Evolutionary conservation across 352 stramenopile species (phyloP), one percentile per base, ranked within the genome.

Genomic region (Blastocystis hominis): DNA sequence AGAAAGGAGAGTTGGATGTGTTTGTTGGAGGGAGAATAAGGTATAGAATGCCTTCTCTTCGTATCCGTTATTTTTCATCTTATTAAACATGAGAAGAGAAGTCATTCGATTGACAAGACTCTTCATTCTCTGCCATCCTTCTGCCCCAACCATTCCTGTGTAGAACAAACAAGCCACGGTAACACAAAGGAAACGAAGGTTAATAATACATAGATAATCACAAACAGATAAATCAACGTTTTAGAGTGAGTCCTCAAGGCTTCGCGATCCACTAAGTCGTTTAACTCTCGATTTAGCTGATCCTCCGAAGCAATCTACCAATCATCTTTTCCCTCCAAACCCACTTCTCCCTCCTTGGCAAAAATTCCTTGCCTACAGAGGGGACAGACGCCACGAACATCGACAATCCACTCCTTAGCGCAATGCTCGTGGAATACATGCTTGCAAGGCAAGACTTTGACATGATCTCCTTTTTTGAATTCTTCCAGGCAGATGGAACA

Each of bases 401-500:
- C 70, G 30, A 80, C 70, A 38, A 80, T 80, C 70, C 70, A 80
- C 47, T 54, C 42, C 34, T 54, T 56, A 10, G 50, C 70, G 56
- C 70, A 80, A 13, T 42, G 30, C n/a, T 59, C 70, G 56, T 80
- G 70, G 20, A 80, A 80, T 3, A 80, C 4, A 0, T 80, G 70
- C 46, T 36, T 17, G 70, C 70, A 80, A n/a, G 70, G 70, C 2
- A 80, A 47, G 13, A 42, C 15, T 24, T 80, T 80, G 20, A 80
- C 70, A 6, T 9, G 3, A 9, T 80, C 47, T 15, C 44, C 70
- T 61, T 62, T 44, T 38, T 80, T 61, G 38, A 80, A 80, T 17
- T 30, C 24, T 36, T 80, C 70, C 30, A 80, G 54, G 63, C 70
- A 80, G 47, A 80, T 80, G 40, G 70, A 20, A 40, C 70, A 80